Evolutionary conservation across 164 flowering plant genomes (phyloP).

Genomic region (Macadamia integrifolia): DNA sequence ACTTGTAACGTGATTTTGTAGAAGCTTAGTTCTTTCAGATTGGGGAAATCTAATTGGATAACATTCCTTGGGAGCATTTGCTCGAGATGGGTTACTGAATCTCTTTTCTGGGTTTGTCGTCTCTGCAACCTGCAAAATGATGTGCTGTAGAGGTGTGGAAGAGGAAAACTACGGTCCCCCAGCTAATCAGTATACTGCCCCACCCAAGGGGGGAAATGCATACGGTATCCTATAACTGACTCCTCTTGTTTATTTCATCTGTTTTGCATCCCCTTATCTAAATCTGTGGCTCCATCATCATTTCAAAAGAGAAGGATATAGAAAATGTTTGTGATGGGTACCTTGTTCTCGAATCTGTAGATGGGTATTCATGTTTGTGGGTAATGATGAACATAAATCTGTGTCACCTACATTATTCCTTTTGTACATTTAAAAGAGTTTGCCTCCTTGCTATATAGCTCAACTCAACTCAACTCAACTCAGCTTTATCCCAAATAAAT

Average conservation of each 20-base stretch:
- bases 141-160: constrained; percentile 59
- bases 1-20: background rate
- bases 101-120: background rate
- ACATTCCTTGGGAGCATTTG: constrained; percentile 1
- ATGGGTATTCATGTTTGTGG: too few relatives aligned
- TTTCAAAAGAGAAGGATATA: background rate
- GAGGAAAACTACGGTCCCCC: constrained; percentile 53
- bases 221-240: constrained; percentile 15
- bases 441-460: too few relatives aligned
- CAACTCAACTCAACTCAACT: too few relatives aligned
- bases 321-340: background rate
- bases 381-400: too few relatives aligned
- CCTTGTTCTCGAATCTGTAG: background rate
- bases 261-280: background rate
- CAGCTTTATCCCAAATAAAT: too few relatives aligned
- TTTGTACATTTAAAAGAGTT: too few relatives aligned
- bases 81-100: constrained; percentile 8
- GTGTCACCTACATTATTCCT: too few relatives aligned
- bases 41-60: background rate
- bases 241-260: background rate
- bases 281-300: background rate
- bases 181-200: constrained; percentile 41
- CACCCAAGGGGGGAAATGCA: constrained; percentile 38
- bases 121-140: constrained; percentile 29
- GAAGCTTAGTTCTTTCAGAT: constrained; percentile 5